Conservation (phyloP, 495 filamentous ascomycete species). For the Cudoniella acicularis region DNA sequence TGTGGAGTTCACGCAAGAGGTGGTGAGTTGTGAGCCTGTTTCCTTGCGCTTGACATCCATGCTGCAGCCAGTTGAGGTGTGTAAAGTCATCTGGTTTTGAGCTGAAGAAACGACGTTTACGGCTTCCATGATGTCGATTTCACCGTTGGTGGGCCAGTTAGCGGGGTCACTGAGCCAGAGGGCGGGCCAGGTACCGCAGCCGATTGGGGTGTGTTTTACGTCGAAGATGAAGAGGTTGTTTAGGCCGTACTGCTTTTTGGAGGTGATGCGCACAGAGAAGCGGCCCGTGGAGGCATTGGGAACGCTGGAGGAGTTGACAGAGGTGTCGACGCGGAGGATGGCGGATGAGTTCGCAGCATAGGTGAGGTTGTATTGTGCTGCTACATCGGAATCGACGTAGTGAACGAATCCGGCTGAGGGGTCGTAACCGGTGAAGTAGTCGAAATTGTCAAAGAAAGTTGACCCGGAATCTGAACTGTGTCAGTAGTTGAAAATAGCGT, state of each 20-base stretch:
- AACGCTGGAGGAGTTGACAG: conserved; percentile 26
- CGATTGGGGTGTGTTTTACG: conserved; percentile 24
- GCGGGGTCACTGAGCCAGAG: conserved; percentile 48
- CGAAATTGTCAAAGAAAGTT: conserved; percentile 49
- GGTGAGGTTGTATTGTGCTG: conserved; percentile 44
- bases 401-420: conserved; percentile 50
- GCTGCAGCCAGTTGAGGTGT: conserved; percentile 58
- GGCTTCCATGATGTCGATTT: conserved; percentile 74
- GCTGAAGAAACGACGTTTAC: conserved; percentile 52
- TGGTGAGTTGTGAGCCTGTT: conserved; percentile 37
- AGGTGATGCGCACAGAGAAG: conserved; percentile 52
- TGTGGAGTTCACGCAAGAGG: conserved; percentile 52
- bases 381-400: conserved; percentile 34
- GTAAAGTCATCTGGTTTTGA: conserved; percentile 60
- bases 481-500: neutral
- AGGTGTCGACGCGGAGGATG: conserved; percentile 48
- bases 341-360: conserved; percentile 43
- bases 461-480: conserved; percentile 35
- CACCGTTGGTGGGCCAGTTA: conserved; percentile 66
- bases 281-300: conserved; percentile 41
- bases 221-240: conserved; percentile 54
- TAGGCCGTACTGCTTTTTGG: conserved; percentile 42
- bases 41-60: conserved; percentile 46
- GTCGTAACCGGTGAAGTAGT: conserved; percentile 50
- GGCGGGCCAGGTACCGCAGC: conserved; percentile 52